phyloP scores from a whole-genome alignment of 768 basidiomycete species.

The Tephrocybe sp. region DNA sequence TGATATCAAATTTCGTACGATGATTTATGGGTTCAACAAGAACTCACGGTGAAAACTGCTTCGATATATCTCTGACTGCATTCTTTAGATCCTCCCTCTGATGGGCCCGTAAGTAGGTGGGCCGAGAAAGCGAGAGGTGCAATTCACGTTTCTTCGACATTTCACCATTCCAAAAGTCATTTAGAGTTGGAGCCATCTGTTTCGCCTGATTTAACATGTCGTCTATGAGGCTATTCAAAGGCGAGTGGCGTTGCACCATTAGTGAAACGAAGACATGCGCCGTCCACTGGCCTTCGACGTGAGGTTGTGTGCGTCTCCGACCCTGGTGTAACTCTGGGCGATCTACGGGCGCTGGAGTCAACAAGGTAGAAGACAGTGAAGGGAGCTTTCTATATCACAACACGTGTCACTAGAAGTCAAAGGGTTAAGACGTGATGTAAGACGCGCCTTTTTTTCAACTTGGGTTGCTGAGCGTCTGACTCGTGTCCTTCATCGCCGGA shows the following conservation, averaged over 20 bases:
- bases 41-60: conserved; percentile 45
- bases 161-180: conserved; percentile 36
- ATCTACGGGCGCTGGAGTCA: conserved; percentile 54
- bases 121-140: conserved; percentile 85
- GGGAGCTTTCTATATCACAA: conserved; percentile 58
- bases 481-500: conserved; percentile 44
- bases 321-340: conserved; percentile 86
- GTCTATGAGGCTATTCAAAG: conserved; percentile 46
- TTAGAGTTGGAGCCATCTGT: conserved; percentile 44
- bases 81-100: conserved; percentile 74
- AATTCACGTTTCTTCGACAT: conserved; percentile 42
- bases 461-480: conserved; percentile 12
- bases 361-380: conserved; percentile 49
- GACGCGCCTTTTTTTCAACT: conserved; percentile 43
- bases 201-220: conserved; percentile 46
- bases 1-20: not conserved
- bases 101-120: conserved; percentile 75
- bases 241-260: conserved; percentile 38
- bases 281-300: conserved; percentile 85
- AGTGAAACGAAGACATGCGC: conserved; percentile 78
- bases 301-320: conserved; percentile 69
- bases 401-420: not conserved
- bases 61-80: conserved; percentile 56
- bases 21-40: not conserved
- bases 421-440: not conserved